Percentiles rank a stretch among this genome's conserved stretches.
phyloP scores from a whole-genome alignment of 176 grass and related monocot genomes.

The Guadua angustifolia region DNA sequence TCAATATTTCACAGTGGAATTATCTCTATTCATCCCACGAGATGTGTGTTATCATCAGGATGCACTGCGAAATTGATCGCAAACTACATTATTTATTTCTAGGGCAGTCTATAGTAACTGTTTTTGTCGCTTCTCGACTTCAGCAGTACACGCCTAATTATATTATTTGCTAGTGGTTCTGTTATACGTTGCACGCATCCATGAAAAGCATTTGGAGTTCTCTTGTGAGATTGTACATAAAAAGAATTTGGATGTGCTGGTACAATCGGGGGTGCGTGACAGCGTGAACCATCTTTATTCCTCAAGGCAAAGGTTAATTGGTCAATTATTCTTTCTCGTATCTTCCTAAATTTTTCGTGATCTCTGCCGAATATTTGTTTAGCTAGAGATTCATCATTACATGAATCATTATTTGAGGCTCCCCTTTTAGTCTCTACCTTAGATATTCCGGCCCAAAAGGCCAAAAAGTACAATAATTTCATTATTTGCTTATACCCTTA shows the following conservation, averaged over 20 bases:
- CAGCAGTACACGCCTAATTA: neutral
- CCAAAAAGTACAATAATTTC: conserved; percentile 10
- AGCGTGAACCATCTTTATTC: conserved; percentile 6
- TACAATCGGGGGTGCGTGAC: neutral
- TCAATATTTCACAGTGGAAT: conserved; percentile 14
- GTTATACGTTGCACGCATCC: neutral
- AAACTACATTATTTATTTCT: neutral
- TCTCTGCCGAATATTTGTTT: neutral
- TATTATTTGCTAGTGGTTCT: neutral
- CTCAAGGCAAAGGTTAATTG: neutral
- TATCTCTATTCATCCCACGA: neutral
- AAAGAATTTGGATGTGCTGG: neutral
- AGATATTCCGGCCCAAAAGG: conserved; percentile 19
- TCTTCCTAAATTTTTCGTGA: neutral
- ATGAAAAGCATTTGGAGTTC: neutral
- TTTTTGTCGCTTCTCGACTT: neutral
- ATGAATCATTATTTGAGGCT: conserved; percentile 19
- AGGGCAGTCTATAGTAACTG: neutral
- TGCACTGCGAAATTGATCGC: neutral
- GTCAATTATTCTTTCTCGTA: conserved; percentile 22
- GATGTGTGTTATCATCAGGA: neutral
- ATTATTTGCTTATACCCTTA: conserved; percentile 5
- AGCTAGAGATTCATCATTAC: conserved; percentile 3
- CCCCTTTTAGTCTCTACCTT: neutral
- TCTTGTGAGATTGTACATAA: neutral